Percentiles rank a stretch among this genome's conserved stretches.
Conservation (phyloP, 345 rosid species). For the Linum tenue region DNA sequence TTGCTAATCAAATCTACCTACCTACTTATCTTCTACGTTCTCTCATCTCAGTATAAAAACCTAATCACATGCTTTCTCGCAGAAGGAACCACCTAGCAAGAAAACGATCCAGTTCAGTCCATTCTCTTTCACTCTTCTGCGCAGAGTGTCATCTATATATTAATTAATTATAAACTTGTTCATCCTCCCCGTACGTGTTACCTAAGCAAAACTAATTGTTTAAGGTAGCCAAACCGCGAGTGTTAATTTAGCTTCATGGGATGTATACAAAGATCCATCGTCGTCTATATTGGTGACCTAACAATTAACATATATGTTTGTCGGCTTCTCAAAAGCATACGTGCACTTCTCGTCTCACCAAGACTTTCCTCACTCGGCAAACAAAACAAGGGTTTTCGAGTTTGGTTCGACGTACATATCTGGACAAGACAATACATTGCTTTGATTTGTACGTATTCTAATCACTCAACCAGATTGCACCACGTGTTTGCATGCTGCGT, state of each 20-base stretch:
- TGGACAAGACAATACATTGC: too few species aligned
- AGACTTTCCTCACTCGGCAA: too few species aligned
- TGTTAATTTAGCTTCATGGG: too few species aligned
- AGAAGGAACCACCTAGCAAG: not conserved
- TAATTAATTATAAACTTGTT: conserved; percentile 17
- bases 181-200: not conserved
- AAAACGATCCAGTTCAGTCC: conserved; percentile 2
- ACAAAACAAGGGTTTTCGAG: too few species aligned
- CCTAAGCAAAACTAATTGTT: conserved; percentile 6
- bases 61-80: conserved; percentile 7
- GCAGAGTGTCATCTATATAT: conserved; percentile 11
- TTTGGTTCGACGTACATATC: too few species aligned
- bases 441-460: too few species aligned
- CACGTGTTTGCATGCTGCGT: not conserved
- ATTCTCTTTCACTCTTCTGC: not conserved
- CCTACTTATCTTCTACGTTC: conserved; percentile 31
- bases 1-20: conserved; percentile 22
- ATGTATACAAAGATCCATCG: too few species aligned
- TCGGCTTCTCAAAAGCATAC: too few species aligned
- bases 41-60: not conserved
- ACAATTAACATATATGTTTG: too few species aligned
- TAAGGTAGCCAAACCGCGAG: too few species aligned
- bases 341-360: too few species aligned
- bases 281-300: too few species aligned
- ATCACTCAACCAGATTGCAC: not conserved